Evolutionary conservation across 2,329 filamentous ascomycete species (phyloP).

Genomic region (Microcyclospora tardicrescens): DNA sequence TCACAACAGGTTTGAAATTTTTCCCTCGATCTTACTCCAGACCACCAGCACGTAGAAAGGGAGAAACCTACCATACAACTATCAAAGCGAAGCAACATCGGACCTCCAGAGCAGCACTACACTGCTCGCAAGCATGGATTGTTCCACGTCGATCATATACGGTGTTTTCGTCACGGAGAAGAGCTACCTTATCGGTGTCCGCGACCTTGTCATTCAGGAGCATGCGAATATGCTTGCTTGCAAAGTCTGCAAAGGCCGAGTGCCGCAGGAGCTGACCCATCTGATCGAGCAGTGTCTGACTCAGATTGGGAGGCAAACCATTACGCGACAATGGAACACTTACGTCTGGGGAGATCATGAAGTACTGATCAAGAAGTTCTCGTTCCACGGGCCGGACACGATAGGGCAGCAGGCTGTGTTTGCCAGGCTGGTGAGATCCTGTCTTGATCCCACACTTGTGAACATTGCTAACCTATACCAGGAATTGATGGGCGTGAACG

Average conservation of each 20-base stretch:
- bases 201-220: constrained; percentile 2
- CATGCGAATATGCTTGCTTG: constrained; percentile 1
- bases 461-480: background rate
- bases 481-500: background rate
- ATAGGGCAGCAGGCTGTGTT: background rate
- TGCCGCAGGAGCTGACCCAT: constrained; percentile 4
- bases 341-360: too few species aligned
- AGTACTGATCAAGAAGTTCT: background rate
- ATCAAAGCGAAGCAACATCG: too few species aligned
- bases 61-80: too few species aligned
- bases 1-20: too few species aligned
- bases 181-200: constrained; percentile 4
- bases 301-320: too few species aligned
- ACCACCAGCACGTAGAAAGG: too few species aligned
- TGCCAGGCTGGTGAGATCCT: background rate
- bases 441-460: too few species aligned
- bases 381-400: background rate
- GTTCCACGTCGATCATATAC: too few species aligned
- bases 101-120: too few species aligned
- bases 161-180: constrained; percentile 4
- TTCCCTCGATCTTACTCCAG: too few species aligned
- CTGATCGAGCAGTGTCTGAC: background rate
- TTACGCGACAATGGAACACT: too few species aligned
- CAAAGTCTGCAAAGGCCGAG: background rate
- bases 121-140: too few species aligned